Evolutionary conservation across 176 grass and related monocot species (phyloP).

Genomic region (Ensete glaucum): DNA sequence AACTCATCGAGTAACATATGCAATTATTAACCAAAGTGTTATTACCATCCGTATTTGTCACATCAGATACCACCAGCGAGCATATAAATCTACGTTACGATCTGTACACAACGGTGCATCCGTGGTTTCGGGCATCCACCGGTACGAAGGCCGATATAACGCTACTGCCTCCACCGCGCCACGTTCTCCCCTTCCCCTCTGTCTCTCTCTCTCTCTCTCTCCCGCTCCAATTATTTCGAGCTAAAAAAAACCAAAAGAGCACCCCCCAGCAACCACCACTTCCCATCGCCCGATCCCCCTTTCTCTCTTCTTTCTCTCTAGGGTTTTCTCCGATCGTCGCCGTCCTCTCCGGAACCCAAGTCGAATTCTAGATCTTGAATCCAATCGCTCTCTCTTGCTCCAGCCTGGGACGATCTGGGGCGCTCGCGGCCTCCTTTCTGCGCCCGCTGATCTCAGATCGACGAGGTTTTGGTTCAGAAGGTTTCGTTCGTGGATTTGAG

Average conservation of each 20-base stretch:
- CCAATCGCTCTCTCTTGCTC: neutral
- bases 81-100: too few relatives aligned
- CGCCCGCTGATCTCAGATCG: neutral
- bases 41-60: too few relatives aligned
- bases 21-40: too few relatives aligned
- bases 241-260: neutral
- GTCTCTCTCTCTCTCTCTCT: neutral
- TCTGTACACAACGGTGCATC: too few relatives aligned
- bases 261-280: neutral
- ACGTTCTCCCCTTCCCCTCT: constrained; percentile 20
- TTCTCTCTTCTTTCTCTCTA: neutral
- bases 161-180: constrained; percentile 9
- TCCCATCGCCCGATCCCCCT: neutral
- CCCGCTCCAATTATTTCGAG: neutral
- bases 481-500: neutral
- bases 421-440: neutral
- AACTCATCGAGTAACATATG: too few relatives aligned
- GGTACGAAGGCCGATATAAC: neutral
- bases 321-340: neutral
- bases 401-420: neutral
- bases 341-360: neutral
- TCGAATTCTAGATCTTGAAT: neutral
- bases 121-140: too few relatives aligned
- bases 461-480: neutral
- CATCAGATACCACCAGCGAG: too few relatives aligned